Conservation (phyloP, 371 early-diverging fungal species). For the Apophysomyces trapeziformis region DNA sequence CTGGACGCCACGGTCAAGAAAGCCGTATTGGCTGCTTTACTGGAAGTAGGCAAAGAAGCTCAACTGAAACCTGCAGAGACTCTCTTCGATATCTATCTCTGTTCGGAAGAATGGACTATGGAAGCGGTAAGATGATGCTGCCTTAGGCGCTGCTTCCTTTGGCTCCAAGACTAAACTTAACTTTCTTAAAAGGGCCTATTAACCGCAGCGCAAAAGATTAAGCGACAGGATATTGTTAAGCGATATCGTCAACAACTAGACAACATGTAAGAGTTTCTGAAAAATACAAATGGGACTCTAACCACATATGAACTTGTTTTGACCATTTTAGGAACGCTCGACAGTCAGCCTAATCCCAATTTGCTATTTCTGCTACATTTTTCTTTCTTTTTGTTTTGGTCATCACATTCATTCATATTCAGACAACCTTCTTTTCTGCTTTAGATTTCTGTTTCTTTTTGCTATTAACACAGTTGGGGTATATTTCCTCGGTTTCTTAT, state of each 20-base stretch:
- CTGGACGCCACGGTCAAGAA: constrained; percentile 25
- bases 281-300: neutral
- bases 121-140: constrained; percentile 57
- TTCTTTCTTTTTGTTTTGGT: neutral
- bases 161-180: neutral
- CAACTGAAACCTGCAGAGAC: constrained; percentile 75
- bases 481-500: neutral
- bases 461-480: neutral
- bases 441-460: neutral
- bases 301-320: neutral
- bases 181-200: constrained; percentile 40
- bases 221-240: constrained; percentile 75
- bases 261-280: constrained; percentile 43
- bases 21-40: constrained; percentile 21
- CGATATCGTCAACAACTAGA: constrained; percentile 61
- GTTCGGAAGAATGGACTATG: constrained; percentile 81
- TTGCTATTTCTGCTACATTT: neutral
- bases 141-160: constrained; percentile 20
- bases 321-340: neutral
- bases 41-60: constrained; percentile 57
- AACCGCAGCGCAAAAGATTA: constrained; percentile 91
- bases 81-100: constrained; percentile 66
- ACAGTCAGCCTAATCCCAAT: neutral
- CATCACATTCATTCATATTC: neutral
- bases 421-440: no score